These are phyloP conservation scores for Citrus sinensis DNA, from an alignment of 345 rosid species.

Conservation along the genomic window DVS_A1.0 CM039168.1:27691001-27691500, in stretches of 20 bases:
- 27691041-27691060: neutral
- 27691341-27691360: neutral
- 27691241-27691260: neutral
- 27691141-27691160: too few relatives aligned
- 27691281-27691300: neutral
- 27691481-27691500: neutral
- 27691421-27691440: neutral
- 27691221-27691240: neutral
- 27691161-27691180: too few relatives aligned
- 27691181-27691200: neutral
- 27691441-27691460: neutral
- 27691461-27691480: neutral
- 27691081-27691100: too few relatives aligned
- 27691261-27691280: neutral
- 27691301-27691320: too few relatives aligned
- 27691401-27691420: neutral
- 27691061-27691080: neutral
- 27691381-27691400: neutral
- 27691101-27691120: too few relatives aligned
- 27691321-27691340: too few relatives aligned
- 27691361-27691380: neutral
- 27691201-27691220: neutral
- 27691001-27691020: neutral
- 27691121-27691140: too few relatives aligned
- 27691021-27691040: neutral